phyloP scores from a whole-genome alignment of 805 yeast species.

The Suhomyces tanzawaensis region DNA sequence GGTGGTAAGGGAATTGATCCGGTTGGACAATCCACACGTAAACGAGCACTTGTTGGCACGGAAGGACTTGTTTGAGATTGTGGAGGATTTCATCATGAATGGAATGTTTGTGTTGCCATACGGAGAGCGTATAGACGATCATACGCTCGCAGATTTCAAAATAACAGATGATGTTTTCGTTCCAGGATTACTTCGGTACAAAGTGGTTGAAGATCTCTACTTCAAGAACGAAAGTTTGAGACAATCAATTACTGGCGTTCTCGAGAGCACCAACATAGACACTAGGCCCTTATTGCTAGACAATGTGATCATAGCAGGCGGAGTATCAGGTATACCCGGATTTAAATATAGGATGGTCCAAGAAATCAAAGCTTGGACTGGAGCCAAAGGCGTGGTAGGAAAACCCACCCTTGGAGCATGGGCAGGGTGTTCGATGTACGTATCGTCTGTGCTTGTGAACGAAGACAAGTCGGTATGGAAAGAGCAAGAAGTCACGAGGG shows the following conservation, averaged over 20 bases:
- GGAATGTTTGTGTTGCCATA: slow-evolving; percentile 9
- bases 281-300: slow-evolving; percentile 13
- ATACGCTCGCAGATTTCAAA: not conserved
- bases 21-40: slow-evolving; percentile 10
- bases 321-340: slow-evolving; percentile 22
- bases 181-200: slow-evolving; percentile 14
- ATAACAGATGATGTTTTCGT: slow-evolving; percentile 8
- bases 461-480: slow-evolving; percentile 18
- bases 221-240: slow-evolving; percentile 7
- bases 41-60: slow-evolving; percentile 7
- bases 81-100: slow-evolving; percentile 16
- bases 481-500: slow-evolving; percentile 21
- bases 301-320: slow-evolving; percentile 26
- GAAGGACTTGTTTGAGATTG: slow-evolving; percentile 14
- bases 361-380: slow-evolving; percentile 7
- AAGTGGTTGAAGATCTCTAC: slow-evolving; percentile 12
- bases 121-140: not conserved
- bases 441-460: slow-evolving; percentile 16
- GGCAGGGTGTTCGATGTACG: slow-evolving; percentile 32
- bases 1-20: slow-evolving; percentile 13
- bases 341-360: slow-evolving; percentile 17
- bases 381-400: not conserved
- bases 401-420: slow-evolving; percentile 26
- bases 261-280: slow-evolving; percentile 19
- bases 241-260: slow-evolving; percentile 6